Percentiles rank a stretch among this genome's conserved stretches.
Conservation (phyloP, 164 flowering plant genomes). For the Taxillus chinensis region DNA sequence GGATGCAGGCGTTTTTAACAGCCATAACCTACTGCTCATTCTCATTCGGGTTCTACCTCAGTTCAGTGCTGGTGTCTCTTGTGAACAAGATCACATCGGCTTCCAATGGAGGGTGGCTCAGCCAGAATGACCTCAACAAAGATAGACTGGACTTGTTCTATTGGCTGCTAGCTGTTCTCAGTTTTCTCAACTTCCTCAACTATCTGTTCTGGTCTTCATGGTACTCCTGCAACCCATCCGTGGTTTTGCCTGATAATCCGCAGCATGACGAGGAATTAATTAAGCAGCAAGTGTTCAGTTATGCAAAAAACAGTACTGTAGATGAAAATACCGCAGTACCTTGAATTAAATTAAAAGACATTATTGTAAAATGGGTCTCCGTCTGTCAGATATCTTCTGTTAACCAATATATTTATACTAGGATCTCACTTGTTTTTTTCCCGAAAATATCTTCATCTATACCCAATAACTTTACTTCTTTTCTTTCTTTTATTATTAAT, state of each 20-base stretch:
- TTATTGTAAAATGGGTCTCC: neutral
- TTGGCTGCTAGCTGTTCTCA: slow-evolving; percentile 54
- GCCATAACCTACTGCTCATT: slow-evolving; percentile 66
- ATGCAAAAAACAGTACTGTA: neutral
- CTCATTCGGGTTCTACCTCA: slow-evolving; percentile 64
- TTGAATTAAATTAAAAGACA: neutral
- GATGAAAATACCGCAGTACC: neutral
- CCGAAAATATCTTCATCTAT: no score
- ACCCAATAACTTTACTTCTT: no score
- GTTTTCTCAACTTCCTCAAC: slow-evolving; percentile 55
- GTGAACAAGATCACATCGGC: slow-evolving; percentile 32
- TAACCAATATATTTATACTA: no score
- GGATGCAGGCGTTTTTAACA: slow-evolving; percentile 65
- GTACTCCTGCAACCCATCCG: slow-evolving; percentile 34
- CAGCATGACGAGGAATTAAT: neutral
- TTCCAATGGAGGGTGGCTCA: slow-evolving; percentile 38
- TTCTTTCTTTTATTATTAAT: no score
- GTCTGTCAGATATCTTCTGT: no score
- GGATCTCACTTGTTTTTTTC: no score
- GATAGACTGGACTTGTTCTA: slow-evolving; percentile 63
- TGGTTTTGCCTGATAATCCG: neutral
- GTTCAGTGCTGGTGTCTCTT: slow-evolving; percentile 51
- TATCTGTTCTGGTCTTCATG: slow-evolving; percentile 64
- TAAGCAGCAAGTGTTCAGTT: neutral
- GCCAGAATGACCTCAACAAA: slow-evolving; percentile 54